Percentiles rank a stretch among this genome's conserved stretches.
These are phyloP conservation scores for Isabelozyma heimii DNA, from an alignment of 805 yeast genomes.

Conservation along the genomic window DNA sequence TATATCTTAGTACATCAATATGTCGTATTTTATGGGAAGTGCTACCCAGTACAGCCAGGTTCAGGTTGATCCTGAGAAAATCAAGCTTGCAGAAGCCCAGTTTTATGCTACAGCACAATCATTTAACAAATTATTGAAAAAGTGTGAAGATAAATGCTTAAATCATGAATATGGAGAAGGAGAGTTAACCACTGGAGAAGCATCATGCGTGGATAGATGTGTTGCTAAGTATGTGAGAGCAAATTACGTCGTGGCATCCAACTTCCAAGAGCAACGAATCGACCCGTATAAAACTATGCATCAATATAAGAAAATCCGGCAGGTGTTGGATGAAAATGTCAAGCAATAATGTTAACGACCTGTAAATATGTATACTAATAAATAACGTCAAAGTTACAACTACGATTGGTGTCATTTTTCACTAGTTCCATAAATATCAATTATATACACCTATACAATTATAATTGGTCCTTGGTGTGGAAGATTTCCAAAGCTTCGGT, in stretches of 20 bases:
- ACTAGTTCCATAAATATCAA: background rate
- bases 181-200: slow-evolving; percentile 83
- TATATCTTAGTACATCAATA: slow-evolving; percentile 13
- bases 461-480: slow-evolving; percentile 71
- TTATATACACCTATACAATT: slow-evolving; percentile 13
- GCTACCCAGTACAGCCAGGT: slow-evolving; percentile 40
- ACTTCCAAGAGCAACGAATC: slow-evolving; percentile 39
- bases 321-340: slow-evolving; percentile 1
- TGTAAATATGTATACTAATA: background rate
- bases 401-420: background rate
- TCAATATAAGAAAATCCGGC: slow-evolving; percentile 32
- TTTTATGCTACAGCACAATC: slow-evolving; percentile 61
- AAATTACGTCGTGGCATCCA: slow-evolving; percentile 60
- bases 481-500: slow-evolving; percentile 79
- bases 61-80: slow-evolving; percentile 56
- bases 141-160: slow-evolving; percentile 76
- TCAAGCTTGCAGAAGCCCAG: slow-evolving; percentile 65
- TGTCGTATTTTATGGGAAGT: slow-evolving; percentile 64
- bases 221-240: slow-evolving; percentile 78
- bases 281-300: slow-evolving; percentile 44
- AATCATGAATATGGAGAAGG: slow-evolving; percentile 82
- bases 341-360: background rate
- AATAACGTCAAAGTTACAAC: background rate
- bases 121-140: slow-evolving; percentile 53
- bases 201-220: slow-evolving; percentile 81